Evolutionary conservation across 345 rosid species (phyloP).

Genomic region (Brassica nigra): DNA sequence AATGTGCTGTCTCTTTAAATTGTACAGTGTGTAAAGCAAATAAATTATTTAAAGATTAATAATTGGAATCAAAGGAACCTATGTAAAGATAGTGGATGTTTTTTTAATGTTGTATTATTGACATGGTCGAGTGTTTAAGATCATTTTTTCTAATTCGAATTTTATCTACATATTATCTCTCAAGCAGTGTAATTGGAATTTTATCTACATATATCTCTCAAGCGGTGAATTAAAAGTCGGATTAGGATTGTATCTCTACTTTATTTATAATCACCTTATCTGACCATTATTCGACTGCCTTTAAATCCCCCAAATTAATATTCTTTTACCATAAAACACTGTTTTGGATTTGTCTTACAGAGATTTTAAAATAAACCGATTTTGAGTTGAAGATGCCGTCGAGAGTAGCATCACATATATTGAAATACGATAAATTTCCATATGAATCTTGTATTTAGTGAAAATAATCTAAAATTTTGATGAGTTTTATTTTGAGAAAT

Average conservation of each 20-base stretch:
- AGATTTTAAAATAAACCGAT: neutral
- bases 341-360: neutral
- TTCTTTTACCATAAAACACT: too few species aligned
- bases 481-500: too few species aligned
- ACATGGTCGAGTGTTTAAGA: neutral
- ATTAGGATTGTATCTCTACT: neutral
- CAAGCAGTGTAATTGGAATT: slow-evolving; percentile 5
- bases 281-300: neutral
- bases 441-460: neutral
- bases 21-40: neutral
- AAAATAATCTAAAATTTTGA: neutral
- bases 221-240: slow-evolving; percentile 2
- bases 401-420: neutral
- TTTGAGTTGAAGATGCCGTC: neutral
- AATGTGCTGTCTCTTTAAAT: neutral
- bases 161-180: slow-evolving; percentile 2
- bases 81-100: neutral
- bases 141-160: slow-evolving; percentile 19
- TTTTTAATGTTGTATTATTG: slow-evolving; percentile 24
- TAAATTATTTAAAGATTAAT: neutral
- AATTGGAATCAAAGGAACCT: slow-evolving; percentile 7
- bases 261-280: neutral
- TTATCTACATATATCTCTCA: slow-evolving; percentile 2
- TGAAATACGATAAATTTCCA: neutral
- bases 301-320: neutral